Base-by-base conservation (phyloP, 2,329 filamentous ascomycete genomes). In the Coniochaeta prunicola region DNA sequence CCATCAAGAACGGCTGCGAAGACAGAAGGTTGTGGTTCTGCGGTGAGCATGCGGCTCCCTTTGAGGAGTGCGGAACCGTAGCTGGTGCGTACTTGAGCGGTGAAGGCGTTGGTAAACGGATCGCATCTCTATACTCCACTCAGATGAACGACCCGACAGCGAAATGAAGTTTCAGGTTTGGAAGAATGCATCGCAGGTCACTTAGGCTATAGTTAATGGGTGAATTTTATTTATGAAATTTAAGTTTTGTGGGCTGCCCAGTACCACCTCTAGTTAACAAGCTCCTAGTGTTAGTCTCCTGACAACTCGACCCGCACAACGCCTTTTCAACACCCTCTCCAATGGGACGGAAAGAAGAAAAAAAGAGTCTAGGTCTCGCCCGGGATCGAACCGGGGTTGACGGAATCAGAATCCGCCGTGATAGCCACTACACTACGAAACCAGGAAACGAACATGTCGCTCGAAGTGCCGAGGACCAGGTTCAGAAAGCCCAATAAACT, bases 41-140 rank as follows among this genome's bases (percentile, higher is more conserved):
- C 1, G 86, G 86, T 0, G 86, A 89, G 70, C 85, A 89, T 72
- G 87, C 84, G 15, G 82, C 84, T 56, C 85, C 85, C 17, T 86
- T 88, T 70, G 78, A 87, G 28, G 85, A 83, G 57, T 66, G 88
- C 62, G 86, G 85, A 1, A 88, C 84, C 9, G 83, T 82, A 10
- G 85, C 84, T 0, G 85, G 86, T 1, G 85, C 85, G 19, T 88
- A 81, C 68, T 86, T 84, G 83, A 82, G 81, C 66, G 85, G 86
- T 0, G 83, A 88, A 17, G 40, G 17, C 4, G 40, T 21, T 21
- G 40, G 40, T 7, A 42, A 42, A 42, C 40, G 40, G 40, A 42
- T 42, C 40, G 40, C 40, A 24, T 17, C 40, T 19, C 40, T 42
- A 4, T 42, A 42, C n/a, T n/a, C n/a, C n/a, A n/a, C n/a, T n/a